phyloP scores from a whole-genome alignment of 2,329 filamentous ascomycete species.

The Pseudogymnoascus sp. region DNA sequence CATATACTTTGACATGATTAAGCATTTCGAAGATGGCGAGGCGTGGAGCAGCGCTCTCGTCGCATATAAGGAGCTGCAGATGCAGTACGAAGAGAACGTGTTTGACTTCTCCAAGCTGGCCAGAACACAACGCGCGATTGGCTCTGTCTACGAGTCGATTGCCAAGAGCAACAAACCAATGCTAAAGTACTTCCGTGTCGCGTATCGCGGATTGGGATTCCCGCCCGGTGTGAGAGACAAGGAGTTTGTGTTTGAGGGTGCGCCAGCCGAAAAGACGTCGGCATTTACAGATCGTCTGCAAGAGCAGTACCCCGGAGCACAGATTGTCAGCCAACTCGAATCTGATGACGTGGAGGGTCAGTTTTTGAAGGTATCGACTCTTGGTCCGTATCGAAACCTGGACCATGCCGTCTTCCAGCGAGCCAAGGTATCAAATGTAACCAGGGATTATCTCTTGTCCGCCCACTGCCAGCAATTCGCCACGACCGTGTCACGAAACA shows the following conservation, averaged over 20 bases:
- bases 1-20: constrained; percentile 91
- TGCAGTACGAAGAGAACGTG: constrained; percentile 81
- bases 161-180: constrained; percentile 70
- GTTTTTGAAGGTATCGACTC: constrained; percentile 71
- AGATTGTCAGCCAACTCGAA: constrained; percentile 63
- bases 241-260: constrained; percentile 84
- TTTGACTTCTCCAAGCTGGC: constrained; percentile 93
- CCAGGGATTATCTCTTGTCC: constrained; percentile 79
- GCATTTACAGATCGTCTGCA: constrained; percentile 89
- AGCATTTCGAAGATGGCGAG: constrained; percentile 87
- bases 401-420: constrained; percentile 79
- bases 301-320: constrained; percentile 77
- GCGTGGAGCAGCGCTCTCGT: constrained; percentile 84
- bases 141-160: constrained; percentile 82
- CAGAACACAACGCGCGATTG: constrained; percentile 80
- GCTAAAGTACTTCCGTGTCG: constrained; percentile 84
- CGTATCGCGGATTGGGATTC: constrained; percentile 85
- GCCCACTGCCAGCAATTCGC: constrained; percentile 73
- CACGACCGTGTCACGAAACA: constrained; percentile 63
- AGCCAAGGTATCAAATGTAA: constrained; percentile 70
- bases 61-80: constrained; percentile 82
- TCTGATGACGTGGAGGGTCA: constrained; percentile 83
- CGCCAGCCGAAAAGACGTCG: constrained; percentile 64
- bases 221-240: constrained; percentile 75
- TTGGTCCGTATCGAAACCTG: constrained; percentile 76